Evolutionary conservation across 352 stramenopile genomes (phyloP).

Genomic region (Plasmopara viticola): DNA sequence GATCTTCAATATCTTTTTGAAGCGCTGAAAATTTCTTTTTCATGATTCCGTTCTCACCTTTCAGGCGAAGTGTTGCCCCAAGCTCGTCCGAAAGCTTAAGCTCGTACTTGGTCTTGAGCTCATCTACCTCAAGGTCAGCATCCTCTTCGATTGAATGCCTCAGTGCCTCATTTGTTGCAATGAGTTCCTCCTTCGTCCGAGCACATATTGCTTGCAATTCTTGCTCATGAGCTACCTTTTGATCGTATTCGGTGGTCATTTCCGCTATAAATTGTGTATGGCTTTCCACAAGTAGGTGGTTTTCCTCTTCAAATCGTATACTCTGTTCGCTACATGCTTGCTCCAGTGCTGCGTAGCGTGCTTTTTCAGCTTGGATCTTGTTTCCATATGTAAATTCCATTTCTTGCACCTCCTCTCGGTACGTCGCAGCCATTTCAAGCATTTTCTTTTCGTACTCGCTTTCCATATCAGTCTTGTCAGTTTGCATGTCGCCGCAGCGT

Average conservation of each 20-base stretch:
- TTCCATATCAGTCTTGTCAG: slow-evolving; percentile 90
- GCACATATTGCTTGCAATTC: slow-evolving; percentile 59
- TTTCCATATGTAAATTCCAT: slow-evolving; percentile 87
- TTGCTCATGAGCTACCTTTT: slow-evolving; percentile 85
- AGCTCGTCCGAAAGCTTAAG: slow-evolving; percentile 84
- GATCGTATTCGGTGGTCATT: slow-evolving; percentile 89
- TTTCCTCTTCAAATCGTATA: slow-evolving; percentile 66
- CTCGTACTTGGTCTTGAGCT: slow-evolving; percentile 90
- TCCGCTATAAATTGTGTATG: slow-evolving; percentile 86
- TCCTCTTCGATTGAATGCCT: slow-evolving; percentile 92
- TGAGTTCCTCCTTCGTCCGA: slow-evolving; percentile 59
- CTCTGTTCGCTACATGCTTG: slow-evolving; percentile 71
- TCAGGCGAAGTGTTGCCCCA: slow-evolving; percentile 89
- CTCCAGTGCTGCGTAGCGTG: slow-evolving; percentile 79
- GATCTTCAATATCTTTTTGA: slow-evolving; percentile 92
- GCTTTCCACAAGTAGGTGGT: slow-evolving; percentile 67
- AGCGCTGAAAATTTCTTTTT: slow-evolving; percentile 94
- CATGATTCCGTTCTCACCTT: slow-evolving; percentile 95
- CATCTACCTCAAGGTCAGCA: slow-evolving; percentile 90
- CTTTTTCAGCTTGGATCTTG: slow-evolving; percentile 89
- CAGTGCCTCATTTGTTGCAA: slow-evolving; percentile 84
- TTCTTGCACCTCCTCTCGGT: slow-evolving; percentile 88
- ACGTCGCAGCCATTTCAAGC: slow-evolving; percentile 81
- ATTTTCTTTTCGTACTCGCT: slow-evolving; percentile 89
- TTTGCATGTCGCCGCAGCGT: slow-evolving; percentile 82